Conservation (phyloP, 768 basidiomycete species). For the Hericium erinaceus region DNA sequence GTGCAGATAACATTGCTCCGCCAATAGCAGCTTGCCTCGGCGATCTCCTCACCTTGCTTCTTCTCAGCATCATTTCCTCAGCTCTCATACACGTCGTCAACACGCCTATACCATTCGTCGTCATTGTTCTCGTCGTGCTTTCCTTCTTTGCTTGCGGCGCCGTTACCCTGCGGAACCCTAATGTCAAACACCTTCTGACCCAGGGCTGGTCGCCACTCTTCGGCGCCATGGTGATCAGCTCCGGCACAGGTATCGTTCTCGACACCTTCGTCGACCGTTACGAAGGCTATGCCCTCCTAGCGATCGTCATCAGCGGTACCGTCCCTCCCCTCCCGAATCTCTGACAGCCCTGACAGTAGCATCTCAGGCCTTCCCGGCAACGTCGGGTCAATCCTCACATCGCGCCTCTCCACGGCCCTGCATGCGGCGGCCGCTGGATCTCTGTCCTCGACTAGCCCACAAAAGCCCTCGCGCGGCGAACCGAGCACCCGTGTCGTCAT, state of each 20-base stretch:
- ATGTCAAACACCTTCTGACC: constrained; percentile 62
- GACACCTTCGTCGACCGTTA: constrained; percentile 84
- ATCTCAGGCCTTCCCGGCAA: constrained; percentile 70
- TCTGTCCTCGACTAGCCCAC: constrained; percentile 6
- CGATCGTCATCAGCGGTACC: constrained; percentile 80
- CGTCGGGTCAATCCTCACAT: constrained; percentile 85
- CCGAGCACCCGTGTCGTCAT: constrained; percentile 44
- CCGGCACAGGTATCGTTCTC: constrained; percentile 84
- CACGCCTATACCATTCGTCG: constrained; percentile 52
- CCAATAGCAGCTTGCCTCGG: constrained; percentile 90
- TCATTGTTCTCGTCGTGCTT: constrained; percentile 39
- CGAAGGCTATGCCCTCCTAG: constrained; percentile 79
- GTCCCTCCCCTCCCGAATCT: constrained; percentile 1
- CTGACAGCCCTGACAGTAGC: not conserved
- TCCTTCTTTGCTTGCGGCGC: constrained; percentile 40
- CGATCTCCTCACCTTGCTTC: constrained; percentile 81
- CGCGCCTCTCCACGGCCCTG: constrained; percentile 80
- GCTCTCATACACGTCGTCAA: constrained; percentile 57
- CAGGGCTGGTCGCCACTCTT: constrained; percentile 90
- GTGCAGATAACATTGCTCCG: constrained; percentile 86
- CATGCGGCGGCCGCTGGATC: constrained; percentile 45
- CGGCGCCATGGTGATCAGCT: constrained; percentile 82
- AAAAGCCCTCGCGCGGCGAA: constrained; percentile 5
- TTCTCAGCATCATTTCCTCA: constrained; percentile 69
- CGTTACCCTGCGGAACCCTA: constrained; percentile 53